Conservation (phyloP, 2,329 filamentous ascomycete genomes). For the Cryphonectria japonica region DNA sequence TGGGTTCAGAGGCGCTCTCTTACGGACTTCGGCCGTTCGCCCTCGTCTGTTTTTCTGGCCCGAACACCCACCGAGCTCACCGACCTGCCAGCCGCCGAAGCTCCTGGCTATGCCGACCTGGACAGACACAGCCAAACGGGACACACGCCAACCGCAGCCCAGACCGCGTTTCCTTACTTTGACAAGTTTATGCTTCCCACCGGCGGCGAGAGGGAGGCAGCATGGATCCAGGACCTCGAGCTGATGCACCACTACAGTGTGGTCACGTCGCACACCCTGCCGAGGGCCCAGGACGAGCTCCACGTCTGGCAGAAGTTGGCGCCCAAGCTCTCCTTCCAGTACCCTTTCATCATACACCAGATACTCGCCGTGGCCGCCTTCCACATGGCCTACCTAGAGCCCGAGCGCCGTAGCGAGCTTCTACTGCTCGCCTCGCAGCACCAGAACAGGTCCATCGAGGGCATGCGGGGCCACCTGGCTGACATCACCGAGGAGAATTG, state of each 20-base stretch:
- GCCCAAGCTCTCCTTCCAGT: slow-evolving; percentile 35
- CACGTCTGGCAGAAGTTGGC: slow-evolving; percentile 39
- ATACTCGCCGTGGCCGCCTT: slow-evolving; percentile 39
- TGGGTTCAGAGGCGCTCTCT: slow-evolving; percentile 21
- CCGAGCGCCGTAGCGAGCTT: slow-evolving; percentile 34
- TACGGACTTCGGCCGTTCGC: slow-evolving; percentile 19
- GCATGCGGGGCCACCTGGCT: slow-evolving; percentile 36
- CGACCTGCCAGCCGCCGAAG: slow-evolving; percentile 2
- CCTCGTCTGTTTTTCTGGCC: slow-evolving; percentile 12
- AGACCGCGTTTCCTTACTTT: slow-evolving; percentile 24
- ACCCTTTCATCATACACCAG: slow-evolving; percentile 39
- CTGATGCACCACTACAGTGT: slow-evolving; percentile 39
- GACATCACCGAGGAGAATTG: slow-evolving; percentile 37
- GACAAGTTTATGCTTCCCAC: slow-evolving; percentile 27
- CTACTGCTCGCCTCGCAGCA: slow-evolving; percentile 39
- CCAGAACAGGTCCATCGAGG: slow-evolving; percentile 39
- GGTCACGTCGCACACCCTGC: slow-evolving; percentile 37
- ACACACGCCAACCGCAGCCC: slow-evolving; percentile 4
- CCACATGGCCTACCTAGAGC: slow-evolving; percentile 37
- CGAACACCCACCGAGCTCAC: slow-evolving; percentile 13
- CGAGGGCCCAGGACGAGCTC: slow-evolving; percentile 35
- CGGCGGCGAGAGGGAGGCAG: slow-evolving; percentile 24
- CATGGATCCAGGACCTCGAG: slow-evolving; percentile 43
- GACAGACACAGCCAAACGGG: slow-evolving; percentile 8
- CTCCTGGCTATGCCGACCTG: slow-evolving; percentile 9